Conservation (phyloP, 1,139 yeast genomes). For the Pichia sp. region DNA sequence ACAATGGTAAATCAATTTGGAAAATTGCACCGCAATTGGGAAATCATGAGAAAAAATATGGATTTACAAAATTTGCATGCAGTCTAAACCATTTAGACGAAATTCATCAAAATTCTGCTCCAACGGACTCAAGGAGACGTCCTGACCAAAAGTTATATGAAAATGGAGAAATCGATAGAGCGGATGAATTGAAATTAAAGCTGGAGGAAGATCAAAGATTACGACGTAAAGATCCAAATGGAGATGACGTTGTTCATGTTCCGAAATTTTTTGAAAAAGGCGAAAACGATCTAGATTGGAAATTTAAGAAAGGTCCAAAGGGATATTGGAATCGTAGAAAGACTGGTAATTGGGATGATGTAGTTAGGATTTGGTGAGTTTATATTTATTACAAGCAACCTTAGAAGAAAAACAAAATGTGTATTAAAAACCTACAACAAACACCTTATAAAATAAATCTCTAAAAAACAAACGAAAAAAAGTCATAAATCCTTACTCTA, state of each 20-base stretch:
- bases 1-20: slow-evolving; percentile 48
- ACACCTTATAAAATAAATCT: too few species aligned
- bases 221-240: slow-evolving; percentile 59
- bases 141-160: slow-evolving; percentile 81
- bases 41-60: slow-evolving; percentile 60
- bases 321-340: slow-evolving; percentile 81
- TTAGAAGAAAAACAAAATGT: too few species aligned
- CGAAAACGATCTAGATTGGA: slow-evolving; percentile 47
- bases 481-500: not conserved
- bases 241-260: slow-evolving; percentile 36
- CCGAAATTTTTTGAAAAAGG: slow-evolving; percentile 63
- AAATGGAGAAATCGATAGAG: slow-evolving; percentile 57
- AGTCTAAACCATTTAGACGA: slow-evolving; percentile 71
- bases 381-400: too few species aligned
- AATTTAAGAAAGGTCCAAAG: slow-evolving; percentile 49
- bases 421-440: too few species aligned
- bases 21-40: slow-evolving; percentile 57
- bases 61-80: slow-evolving; percentile 80
- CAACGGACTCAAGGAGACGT: slow-evolving; percentile 83
- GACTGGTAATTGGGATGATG: slow-evolving; percentile 51
- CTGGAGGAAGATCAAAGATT: slow-evolving; percentile 79
- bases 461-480: not conserved
- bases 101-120: slow-evolving; percentile 55
- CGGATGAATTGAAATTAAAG: slow-evolving; percentile 60
- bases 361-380: slow-evolving; percentile 46